Conservation (phyloP, 768 basidiomycete genomes). For the Tremella fuciformis region DNA sequence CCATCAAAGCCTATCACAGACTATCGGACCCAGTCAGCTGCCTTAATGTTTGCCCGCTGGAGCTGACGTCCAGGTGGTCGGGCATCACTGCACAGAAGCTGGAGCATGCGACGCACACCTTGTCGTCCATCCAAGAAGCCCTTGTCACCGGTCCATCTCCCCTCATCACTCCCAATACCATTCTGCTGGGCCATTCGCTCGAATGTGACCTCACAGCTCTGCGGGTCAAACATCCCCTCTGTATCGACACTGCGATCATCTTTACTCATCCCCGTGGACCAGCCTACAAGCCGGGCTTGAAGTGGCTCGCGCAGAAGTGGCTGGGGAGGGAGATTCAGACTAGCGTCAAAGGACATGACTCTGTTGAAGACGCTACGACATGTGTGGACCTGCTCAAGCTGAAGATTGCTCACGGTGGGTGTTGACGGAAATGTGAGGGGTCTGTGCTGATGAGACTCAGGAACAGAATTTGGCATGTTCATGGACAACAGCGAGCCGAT, state of each 20-base stretch:
- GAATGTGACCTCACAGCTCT: conserved; percentile 90
- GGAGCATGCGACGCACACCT: conserved; percentile 67
- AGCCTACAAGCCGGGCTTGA: conserved; percentile 88
- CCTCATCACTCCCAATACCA: conserved; percentile 57
- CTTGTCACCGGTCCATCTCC: conserved; percentile 58
- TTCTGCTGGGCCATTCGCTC: conserved; percentile 90
- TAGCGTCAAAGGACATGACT: conserved; percentile 69
- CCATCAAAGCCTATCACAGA: conserved; percentile 79
- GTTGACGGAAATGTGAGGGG: neutral
- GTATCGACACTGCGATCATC: conserved; percentile 85
- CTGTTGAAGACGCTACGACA: conserved; percentile 88
- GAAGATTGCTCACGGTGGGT: conserved; percentile 70
- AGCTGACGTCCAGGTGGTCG: conserved; percentile 65
- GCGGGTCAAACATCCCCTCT: conserved; percentile 76
- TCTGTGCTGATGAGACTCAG: conserved; percentile 43
- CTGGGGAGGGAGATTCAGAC: conserved; percentile 80
- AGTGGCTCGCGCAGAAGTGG: conserved; percentile 97
- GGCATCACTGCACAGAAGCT: conserved; percentile 82
- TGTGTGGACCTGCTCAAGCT: conserved; percentile 78
- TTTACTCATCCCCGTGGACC: conserved; percentile 92
- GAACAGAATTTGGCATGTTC: conserved; percentile 79
- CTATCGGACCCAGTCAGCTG: conserved; percentile 78
- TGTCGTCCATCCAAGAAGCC: conserved; percentile 71
- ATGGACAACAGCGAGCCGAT: conserved; percentile 80
- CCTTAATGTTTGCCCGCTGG: neutral